Evolutionary conservation across 176 grass and related monocot genomes (phyloP).

Genomic region (Eragrostis nindensis): DNA sequence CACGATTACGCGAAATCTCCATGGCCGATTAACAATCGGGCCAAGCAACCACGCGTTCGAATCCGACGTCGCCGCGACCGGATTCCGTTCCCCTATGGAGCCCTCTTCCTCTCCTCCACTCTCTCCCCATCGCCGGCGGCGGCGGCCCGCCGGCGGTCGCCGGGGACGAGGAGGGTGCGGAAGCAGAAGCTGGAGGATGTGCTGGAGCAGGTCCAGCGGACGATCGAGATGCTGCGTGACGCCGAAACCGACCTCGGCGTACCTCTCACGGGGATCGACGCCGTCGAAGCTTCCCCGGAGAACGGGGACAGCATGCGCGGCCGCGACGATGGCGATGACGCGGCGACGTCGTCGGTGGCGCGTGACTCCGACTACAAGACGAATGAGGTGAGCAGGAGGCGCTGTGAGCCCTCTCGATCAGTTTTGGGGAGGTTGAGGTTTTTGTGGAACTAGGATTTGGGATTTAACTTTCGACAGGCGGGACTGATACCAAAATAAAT

Average conservation of each 20-base stretch:
- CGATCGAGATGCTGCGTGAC: constrained; percentile 58
- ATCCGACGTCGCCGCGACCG: neutral
- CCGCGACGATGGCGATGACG: constrained; percentile 16
- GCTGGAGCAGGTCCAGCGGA: constrained; percentile 60
- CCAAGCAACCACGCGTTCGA: neutral
- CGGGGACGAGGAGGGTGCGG: constrained; percentile 43
- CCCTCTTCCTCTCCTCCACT: constrained; percentile 3
- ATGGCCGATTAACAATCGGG: neutral
- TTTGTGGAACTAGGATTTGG: neutral
- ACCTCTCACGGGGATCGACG: neutral
- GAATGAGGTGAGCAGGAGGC: constrained; percentile 48
- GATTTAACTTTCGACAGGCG: neutral
- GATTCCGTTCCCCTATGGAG: constrained; percentile 2
- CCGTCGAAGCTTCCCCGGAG: constrained; percentile 1
- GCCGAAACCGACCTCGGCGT: constrained; percentile 36
- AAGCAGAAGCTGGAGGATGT: constrained; percentile 57
- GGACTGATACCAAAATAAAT: neutral
- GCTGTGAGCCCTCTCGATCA: neutral
- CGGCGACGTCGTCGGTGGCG: constrained; percentile 25
- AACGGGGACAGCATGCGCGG: constrained; percentile 12
- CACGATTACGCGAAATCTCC: constrained; percentile 15
- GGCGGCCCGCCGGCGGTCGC: neutral
- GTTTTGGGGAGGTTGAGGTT: neutral
- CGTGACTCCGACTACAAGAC: constrained; percentile 52
- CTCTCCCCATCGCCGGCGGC: neutral